Evolutionary conservation across 2,329 filamentous ascomycete genomes (phyloP), one percentile per base, ranked within the genome.

Genomic region (Magnaporthiopsis rhizophila): DNA sequence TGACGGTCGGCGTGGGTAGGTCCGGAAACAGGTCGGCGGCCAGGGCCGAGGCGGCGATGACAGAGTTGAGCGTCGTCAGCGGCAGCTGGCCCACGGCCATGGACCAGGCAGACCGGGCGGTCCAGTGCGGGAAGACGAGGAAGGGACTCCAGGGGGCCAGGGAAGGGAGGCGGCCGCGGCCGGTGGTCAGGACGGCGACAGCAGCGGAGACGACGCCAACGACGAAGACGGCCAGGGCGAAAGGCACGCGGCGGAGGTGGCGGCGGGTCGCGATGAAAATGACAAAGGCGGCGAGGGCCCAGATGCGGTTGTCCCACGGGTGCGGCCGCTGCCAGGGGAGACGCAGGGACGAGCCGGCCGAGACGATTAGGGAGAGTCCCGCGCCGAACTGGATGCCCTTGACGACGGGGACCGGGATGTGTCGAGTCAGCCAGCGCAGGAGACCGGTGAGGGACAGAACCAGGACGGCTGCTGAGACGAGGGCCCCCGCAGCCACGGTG

Each of bases 361-460:
- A 89, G 65, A 96, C 83, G 64, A 92, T 84, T 21, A 98, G 83
- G 21, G 89, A 92, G 61, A 98, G 80, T 1, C 94, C 94, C 5
- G 94, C 94, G 53, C 94, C 94, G 61, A 97, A 86, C 76, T 98
- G 95, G 68, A 98, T 97, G 36, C 94, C 94, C 73, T 96, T 97
- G 63, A 98, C 88, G 0, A 98, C 89, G 0, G 93, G 91, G 18
- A 93, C 85, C 0, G 94, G 94, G 11, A 96, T 89, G 18, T 87
- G 80, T n/a, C 80, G 77, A 11, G 90, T 88, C 62, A 91, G 87
- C 82, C 87, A 89, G 65, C 82, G 82, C 38, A 97, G 79, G n/a
- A 95, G 77, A 0, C 94, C 91, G 0, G 92, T 96, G 5, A 87
- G 73, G 71, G 89, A 93, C 73, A 97, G 86, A 0, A 96, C 8